Base-by-base conservation (phyloP, 202 grass and related monocot genomes). In the Cymbopogon flexuosus region DNA sequence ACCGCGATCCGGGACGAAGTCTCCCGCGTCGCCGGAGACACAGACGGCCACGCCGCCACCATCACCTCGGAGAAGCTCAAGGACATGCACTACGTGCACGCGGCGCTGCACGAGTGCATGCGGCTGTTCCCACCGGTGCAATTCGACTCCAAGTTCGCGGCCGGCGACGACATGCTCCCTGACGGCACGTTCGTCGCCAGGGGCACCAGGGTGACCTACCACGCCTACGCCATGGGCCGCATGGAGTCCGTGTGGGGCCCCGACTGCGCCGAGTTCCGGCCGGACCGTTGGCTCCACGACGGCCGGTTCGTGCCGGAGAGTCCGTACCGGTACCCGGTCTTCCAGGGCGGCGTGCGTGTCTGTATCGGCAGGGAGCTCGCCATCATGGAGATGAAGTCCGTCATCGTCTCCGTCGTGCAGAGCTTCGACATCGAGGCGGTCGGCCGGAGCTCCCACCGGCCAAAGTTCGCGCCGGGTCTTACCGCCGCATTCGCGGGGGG, bases 61-160 rank as follows among this genome's bases (percentile, higher is more conserved):
- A 65, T 51, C 66, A 45, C 11, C 43, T 72, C 79, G 33, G 84
- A 91, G 18, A 15, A 66, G 23, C 86, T 91, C 62, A 84, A 83
- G 73, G 67, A 73, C 70, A 91, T 97, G 93, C 90, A 97, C 63
- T 97, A 93, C 88, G 68, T 91, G 51, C 93, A 91, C 64, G 90
- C 93, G 64, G 88, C 90, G 3, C 76, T 97, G 45, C 68, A 89
- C 69, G 93, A 97, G 81, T 66, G 86, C 88, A 93, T 97, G 93
- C 89, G 93, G 58, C 84, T 97, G 36, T 97, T 91, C 88, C 93
- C 93, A 68, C 93, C 93, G 64, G 93, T 97, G 78, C 93, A 97
- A 78, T 97, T 97, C 73, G 90, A 97, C 72, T 97, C 93, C 56
- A 97, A 93, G 83, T 97, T 97, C 74, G 89, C 86, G 39, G 82